These are phyloP conservation scores for Rhizophora apiculata DNA, from an alignment of 345 rosid species.

Conservation along the genomic window DNA sequence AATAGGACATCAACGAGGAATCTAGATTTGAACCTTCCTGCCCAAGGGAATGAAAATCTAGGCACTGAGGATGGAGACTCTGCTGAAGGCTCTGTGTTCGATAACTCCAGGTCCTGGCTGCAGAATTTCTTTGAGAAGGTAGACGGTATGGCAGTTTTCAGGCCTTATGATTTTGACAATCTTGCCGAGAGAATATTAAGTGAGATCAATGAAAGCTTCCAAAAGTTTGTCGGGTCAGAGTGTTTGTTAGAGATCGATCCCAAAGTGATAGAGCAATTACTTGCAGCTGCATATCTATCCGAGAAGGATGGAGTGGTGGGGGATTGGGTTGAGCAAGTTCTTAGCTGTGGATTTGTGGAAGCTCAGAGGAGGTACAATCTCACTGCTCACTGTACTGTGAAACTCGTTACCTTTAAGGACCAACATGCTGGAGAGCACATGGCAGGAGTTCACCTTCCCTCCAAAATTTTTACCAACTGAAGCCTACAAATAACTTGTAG, in stretches of 20 bases:
- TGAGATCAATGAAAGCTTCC: constrained; percentile 33
- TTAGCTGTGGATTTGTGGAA: constrained; percentile 42
- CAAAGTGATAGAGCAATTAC: constrained; percentile 44
- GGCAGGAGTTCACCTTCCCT: constrained; percentile 30
- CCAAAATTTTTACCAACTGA: constrained; percentile 27
- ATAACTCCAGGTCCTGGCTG: constrained; percentile 52
- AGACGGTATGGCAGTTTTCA: constrained; percentile 51
- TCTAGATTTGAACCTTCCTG: constrained; percentile 68
- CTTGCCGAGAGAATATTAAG: constrained; percentile 39
- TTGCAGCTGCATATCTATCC: constrained; percentile 52
- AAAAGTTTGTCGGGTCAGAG: constrained; percentile 39
- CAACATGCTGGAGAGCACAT: constrained; percentile 13
- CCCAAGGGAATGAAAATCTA: constrained; percentile 27
- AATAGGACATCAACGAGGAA: constrained; percentile 33
- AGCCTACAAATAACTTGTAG: constrained; percentile 11
- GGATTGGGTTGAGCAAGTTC: constrained; percentile 56
- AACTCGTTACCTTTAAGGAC: constrained; percentile 32
- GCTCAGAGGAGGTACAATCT: constrained; percentile 26
- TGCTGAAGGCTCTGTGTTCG: constrained; percentile 29
- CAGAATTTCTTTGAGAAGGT: constrained; percentile 48
- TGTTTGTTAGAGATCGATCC: constrained; percentile 43
- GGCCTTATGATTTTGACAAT: constrained; percentile 51
- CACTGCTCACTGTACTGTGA: constrained; percentile 32
- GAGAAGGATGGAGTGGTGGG: constrained; percentile 35
- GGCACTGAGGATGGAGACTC: constrained; percentile 28